Conservation (phyloP, 2,329 filamentous ascomycete species). For the Macroventuria anomochaeta region DNA sequence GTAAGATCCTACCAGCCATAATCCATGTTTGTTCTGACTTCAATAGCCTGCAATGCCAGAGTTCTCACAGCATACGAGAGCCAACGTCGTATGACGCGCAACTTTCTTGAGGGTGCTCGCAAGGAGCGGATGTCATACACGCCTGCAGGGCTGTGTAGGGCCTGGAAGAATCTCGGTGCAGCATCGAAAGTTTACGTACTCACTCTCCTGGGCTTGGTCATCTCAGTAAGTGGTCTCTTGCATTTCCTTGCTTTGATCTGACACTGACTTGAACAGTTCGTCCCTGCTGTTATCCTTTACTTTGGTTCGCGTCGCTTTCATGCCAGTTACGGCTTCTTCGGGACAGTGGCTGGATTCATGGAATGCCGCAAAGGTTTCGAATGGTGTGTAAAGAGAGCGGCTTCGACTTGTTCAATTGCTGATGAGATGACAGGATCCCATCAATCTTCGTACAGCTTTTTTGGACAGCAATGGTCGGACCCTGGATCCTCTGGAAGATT, state of each 20-base stretch:
- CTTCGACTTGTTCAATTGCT: background rate
- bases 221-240: conserved; percentile 41
- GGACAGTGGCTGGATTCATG: conserved; percentile 54
- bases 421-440: conserved; percentile 37
- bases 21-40: conserved; percentile 4
- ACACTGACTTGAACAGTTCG: conserved; percentile 54
- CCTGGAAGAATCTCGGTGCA: conserved; percentile 41
- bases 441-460: conserved; percentile 48
- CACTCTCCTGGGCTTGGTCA: conserved; percentile 35
- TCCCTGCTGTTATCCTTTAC: conserved; percentile 66
- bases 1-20: conserved; percentile 18
- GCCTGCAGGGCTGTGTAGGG: conserved; percentile 37
- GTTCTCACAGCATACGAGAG: conserved; percentile 47
- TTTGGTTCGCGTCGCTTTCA: conserved; percentile 71
- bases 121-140: conserved; percentile 43
- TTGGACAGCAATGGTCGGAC: conserved; percentile 46
- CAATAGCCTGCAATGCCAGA: conserved; percentile 44
- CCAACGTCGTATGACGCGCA: conserved; percentile 41
- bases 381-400: conserved; percentile 57
- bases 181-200: conserved; percentile 45
- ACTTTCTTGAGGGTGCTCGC: conserved; percentile 45
- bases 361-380: conserved; percentile 64
- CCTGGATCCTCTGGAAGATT: conserved; percentile 50
- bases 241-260: background rate
- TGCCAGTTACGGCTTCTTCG: conserved; percentile 60